phyloP scores from a whole-genome alignment of 75 land plant genomes.

The Picea sitchensis region DNA sequence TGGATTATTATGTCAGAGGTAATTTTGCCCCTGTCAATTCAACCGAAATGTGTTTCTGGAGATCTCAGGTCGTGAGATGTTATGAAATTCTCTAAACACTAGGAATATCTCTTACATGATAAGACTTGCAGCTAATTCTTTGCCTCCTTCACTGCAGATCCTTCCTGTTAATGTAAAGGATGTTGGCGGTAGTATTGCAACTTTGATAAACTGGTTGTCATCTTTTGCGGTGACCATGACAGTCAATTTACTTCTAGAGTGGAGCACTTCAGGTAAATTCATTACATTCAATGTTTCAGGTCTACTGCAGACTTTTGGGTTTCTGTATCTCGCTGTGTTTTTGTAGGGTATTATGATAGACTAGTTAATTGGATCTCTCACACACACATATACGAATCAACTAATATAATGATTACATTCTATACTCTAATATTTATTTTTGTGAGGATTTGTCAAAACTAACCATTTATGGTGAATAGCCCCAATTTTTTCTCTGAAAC shows the following conservation, averaged over 20 bases:
- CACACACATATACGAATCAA: no score
- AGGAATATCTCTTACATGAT: neutral
- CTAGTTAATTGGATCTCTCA: no score
- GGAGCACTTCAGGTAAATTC: constrained; percentile 65
- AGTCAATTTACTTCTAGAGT: constrained; percentile 56
- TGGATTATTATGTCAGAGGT: constrained; percentile 97
- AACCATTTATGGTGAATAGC: no score
- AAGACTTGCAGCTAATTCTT: neutral
- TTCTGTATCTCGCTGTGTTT: no score
- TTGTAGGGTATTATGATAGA: no score
- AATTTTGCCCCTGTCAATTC: neutral
- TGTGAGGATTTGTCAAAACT: no score
- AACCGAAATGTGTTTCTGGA: neutral
- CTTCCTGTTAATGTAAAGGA: constrained; percentile 72
- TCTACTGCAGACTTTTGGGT: no score
- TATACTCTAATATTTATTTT: no score
- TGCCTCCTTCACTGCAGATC: constrained; percentile 36
- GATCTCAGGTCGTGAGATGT: neutral
- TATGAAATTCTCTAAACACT: neutral
- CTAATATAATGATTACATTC: no score
- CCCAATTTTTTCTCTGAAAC: no score
- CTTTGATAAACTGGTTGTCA: constrained; percentile 59
- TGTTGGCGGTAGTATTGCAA: constrained; percentile 79
- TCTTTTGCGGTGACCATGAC: constrained; percentile 65
- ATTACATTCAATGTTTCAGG: neutral